phyloP scores from a whole-genome alignment of 352 stramenopile species.

The Pythium utonaiense region DNA sequence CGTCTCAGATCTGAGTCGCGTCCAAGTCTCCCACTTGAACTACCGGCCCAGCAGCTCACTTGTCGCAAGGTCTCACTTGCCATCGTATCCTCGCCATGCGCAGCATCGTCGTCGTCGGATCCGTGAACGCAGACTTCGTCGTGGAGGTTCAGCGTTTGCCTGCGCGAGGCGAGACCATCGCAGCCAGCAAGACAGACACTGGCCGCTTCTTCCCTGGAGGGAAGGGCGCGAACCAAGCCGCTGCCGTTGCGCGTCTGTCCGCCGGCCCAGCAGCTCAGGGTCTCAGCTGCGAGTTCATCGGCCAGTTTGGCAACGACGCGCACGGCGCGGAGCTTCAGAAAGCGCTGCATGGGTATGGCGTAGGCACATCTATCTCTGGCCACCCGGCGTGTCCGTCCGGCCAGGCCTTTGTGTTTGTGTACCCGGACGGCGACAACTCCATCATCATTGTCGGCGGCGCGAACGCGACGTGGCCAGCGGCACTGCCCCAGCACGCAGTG shows the following conservation, averaged over 20 bases:
- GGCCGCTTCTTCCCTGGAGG: conserved; percentile 65
- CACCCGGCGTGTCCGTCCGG: conserved; percentile 51
- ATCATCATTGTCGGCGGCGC: conserved; percentile 82
- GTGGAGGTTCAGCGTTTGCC: conserved; percentile 69
- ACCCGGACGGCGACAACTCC: conserved; percentile 74
- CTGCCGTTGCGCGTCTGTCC: conserved; percentile 48
- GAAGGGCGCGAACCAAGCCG: conserved; percentile 81
- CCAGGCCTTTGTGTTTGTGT: conserved; percentile 82
- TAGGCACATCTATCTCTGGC: conserved; percentile 38
- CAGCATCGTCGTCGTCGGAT: conserved; percentile 71
- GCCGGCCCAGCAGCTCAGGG: not conserved
- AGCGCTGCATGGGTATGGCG: conserved; percentile 30
- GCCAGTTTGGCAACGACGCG: conserved; percentile 75
- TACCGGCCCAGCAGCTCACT: no score
- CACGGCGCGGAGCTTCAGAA: conserved; percentile 47
- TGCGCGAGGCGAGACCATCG: conserved; percentile 60
- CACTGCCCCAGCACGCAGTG: conserved; percentile 32
- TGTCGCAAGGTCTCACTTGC: no score
- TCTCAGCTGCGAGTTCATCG: conserved; percentile 37
- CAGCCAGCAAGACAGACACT: conserved; percentile 46
- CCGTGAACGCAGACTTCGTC: conserved; percentile 79
- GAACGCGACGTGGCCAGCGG: conserved; percentile 55
- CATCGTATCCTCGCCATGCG: conserved; percentile 22
- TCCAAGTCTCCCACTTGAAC: not conserved
- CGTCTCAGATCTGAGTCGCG: not conserved